Base-by-base conservation (phyloP, 2,329 filamentous ascomycete genomes). In the Fusarium praegraminearum region DNA sequence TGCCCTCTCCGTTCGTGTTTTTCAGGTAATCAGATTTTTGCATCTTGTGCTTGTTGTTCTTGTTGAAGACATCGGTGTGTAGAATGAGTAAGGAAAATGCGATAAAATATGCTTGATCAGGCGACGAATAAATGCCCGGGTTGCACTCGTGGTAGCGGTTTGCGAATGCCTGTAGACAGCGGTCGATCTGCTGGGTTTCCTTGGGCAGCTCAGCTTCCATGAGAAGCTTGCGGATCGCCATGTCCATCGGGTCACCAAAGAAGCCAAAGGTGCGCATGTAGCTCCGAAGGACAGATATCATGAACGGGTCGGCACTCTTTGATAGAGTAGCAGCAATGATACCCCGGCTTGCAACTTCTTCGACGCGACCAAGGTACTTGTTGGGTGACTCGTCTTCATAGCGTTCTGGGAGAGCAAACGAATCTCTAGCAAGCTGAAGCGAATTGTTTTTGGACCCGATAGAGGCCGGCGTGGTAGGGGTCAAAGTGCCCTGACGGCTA, bases 11-110 rank as follows among this genome's bases (percentile, higher is more conserved):
- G 24, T 90, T 90, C 0, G 94, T 97, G 78, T 98, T 98, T 80
- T 97, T 98, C 73, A 98, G 86, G 80, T 99, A 99, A 76, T 98
- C 96, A 1, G 87, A 83, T 77, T 97, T 97, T 76, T 97, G 94
- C 96, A 99, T 99, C 81, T 99, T 99, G 79, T 96, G 89, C 82
- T 98, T 98, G 83, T 98, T 98, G 83, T 98, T 99, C 81, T 97
- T 97, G 84, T 99, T 99, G 88, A 98, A 98, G n/a, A 97, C 93
- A 77, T 99, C 96, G 0, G 96, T 98, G 75, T 99, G 96, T 35
- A 99, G 84, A 72, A 99, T 98, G 63, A 99, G 87, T 59, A 99
- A 89, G 3, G 95, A 98, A 77, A 99, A 99, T 18, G 95, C 94
- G 69, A 98, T 95, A 75, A 98, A 97, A 78, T 98, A 98, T n/a